Conservation (phyloP, 176 grass and related monocot species). For the Saccharum spontaneum region DNA sequence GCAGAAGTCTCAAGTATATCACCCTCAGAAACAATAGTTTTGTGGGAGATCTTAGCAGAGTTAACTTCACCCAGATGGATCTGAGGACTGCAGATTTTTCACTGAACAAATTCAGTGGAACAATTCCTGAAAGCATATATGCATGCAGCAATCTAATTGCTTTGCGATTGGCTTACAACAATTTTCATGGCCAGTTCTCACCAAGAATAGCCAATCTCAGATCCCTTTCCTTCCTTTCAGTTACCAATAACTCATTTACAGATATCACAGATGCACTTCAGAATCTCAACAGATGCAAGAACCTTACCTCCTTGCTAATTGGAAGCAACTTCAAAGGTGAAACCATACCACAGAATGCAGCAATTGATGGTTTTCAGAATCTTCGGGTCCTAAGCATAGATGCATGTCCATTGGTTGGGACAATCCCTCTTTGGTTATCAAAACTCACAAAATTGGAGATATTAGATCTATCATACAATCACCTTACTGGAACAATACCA, state of each 20-base stretch:
- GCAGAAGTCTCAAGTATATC: constrained; percentile 55
- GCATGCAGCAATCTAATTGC: constrained; percentile 64
- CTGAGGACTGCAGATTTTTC: constrained; percentile 65
- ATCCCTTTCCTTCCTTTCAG: constrained; percentile 61
- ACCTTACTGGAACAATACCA: constrained; percentile 61
- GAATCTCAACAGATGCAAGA: constrained; percentile 60
- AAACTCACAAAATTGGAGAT: constrained; percentile 60
- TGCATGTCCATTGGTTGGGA: constrained; percentile 41
- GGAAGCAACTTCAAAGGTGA: constrained; percentile 61
- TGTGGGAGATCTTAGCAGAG: constrained; percentile 42
- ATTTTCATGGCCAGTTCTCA: constrained; percentile 53
- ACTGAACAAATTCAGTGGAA: constrained; percentile 55
- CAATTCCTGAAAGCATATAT: constrained; percentile 71
- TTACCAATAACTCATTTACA: constrained; percentile 55
- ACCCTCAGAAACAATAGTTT: constrained; percentile 67
- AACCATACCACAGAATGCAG: constrained; percentile 44
- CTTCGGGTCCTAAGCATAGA: constrained; percentile 53
- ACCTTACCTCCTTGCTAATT: constrained; percentile 52
- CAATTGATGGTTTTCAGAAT: constrained; percentile 58
- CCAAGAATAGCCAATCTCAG: constrained; percentile 52
- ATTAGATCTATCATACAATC: constrained; percentile 65
- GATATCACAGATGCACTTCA: constrained; percentile 66
- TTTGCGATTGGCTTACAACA: constrained; percentile 59
- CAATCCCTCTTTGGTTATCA: constrained; percentile 65
- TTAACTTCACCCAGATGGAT: constrained; percentile 60